phyloP scores from a whole-genome alignment of 2,329 filamentous ascomycete species.

The Alternaria angustiovoidea region DNA sequence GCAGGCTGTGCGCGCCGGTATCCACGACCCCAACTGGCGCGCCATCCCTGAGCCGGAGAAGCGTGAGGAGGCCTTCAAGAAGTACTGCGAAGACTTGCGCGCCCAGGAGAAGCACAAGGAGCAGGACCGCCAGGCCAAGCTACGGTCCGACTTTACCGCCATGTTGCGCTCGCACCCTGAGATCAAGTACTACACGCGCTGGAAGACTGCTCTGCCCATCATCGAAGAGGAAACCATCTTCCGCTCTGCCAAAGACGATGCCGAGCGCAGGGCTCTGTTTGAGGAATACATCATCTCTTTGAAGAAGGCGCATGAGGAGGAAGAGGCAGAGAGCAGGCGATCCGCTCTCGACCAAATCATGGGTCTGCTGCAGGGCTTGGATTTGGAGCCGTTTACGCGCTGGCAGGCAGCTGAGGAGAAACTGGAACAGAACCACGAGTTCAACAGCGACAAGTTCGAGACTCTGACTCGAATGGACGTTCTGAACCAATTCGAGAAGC shows the following conservation, averaged over 20 bases:
- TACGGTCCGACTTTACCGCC: conserved; percentile 90
- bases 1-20: conserved; percentile 82
- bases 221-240: conserved; percentile 97
- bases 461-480: conserved; percentile 87
- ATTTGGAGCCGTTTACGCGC: conserved; percentile 90
- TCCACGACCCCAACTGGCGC: conserved; percentile 91
- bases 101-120: conserved; percentile 93
- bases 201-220: conserved; percentile 94
- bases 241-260: conserved; percentile 85
- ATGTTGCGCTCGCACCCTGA: conserved; percentile 98
- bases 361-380: conserved; percentile 77
- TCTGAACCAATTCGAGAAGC: conserved; percentile 90
- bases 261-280: conserved; percentile 87
- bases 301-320: conserved; percentile 79
- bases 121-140: conserved; percentile 89
- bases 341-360: conserved; percentile 85
- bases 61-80: conserved; percentile 89
- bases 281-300: conserved; percentile 90
- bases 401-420: conserved; percentile 90
- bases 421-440: conserved; percentile 78
- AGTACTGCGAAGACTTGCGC: conserved; percentile 89
- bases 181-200: conserved; percentile 95
- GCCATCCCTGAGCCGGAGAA: conserved; percentile 93
- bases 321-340: conserved; percentile 75
- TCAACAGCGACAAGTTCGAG: conserved; percentile 84